These are phyloP conservation scores for Paecilomyces niveus DNA, from an alignment of 2,329 filamentous ascomycete species.

Conservation along the genomic window DNA sequence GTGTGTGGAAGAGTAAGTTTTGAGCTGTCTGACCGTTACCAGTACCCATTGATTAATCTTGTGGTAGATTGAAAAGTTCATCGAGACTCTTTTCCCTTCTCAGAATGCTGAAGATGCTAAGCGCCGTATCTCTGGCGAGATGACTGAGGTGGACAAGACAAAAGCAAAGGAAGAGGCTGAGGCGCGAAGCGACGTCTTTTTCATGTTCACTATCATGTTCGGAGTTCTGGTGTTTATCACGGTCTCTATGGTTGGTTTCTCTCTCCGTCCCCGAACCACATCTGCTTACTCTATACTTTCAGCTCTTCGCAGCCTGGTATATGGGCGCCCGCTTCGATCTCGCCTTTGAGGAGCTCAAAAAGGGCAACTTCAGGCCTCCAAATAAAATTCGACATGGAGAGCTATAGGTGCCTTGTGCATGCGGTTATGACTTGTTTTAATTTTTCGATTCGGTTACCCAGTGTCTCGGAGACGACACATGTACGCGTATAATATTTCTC, in stretches of 20 bases:
- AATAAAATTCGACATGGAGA: conserved; percentile 32
- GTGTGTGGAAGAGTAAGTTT: conserved; percentile 70
- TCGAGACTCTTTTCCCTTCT: conserved; percentile 83
- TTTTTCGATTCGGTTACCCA: conserved; percentile 9
- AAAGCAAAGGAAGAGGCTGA: conserved; percentile 43
- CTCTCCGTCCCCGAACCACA: conserved; percentile 3
- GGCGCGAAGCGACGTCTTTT: conserved; percentile 48
- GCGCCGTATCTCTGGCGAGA: conserved; percentile 42
- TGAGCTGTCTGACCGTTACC: neutral
- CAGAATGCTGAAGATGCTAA: conserved; percentile 60
- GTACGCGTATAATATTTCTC: conserved; percentile 15
- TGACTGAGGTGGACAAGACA: conserved; percentile 52
- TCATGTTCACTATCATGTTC: conserved; percentile 63
- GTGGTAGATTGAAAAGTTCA: conserved; percentile 81
- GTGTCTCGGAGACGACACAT: conserved; percentile 17
- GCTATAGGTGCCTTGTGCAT: conserved; percentile 25
- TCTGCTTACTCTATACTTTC: neutral
- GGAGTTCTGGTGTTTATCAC: conserved; percentile 69
- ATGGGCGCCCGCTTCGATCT: conserved; percentile 78
- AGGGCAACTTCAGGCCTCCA: conserved; percentile 40
- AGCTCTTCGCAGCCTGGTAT: conserved; percentile 53
- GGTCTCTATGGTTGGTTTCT: conserved; percentile 64
- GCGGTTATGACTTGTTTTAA: conserved; percentile 22
- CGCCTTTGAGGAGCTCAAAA: conserved; percentile 50
- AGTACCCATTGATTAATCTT: neutral